Evolutionary conservation across 495 filamentous ascomycete genomes (phyloP), one percentile per base, ranked within the genome.

Genomic region (Cercophora samala): DNA sequence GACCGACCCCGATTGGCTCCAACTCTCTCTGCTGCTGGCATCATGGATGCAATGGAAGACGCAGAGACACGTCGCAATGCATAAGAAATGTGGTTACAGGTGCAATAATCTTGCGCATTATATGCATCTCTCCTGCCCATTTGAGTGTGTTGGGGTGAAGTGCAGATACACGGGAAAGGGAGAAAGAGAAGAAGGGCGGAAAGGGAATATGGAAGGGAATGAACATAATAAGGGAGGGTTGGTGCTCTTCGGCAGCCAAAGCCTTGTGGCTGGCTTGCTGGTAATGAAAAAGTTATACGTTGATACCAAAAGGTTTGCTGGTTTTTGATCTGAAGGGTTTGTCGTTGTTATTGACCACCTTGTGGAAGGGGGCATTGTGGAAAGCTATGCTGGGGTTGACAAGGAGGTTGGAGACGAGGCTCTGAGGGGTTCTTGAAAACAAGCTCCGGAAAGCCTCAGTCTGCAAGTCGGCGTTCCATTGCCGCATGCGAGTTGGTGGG

Each of bases 1-100:
- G 3, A 56, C 4, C 53, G 13, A 56, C 1, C 22, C n/a, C 53
- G 22, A 56, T 56, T 56, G 53, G 53, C n/a, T 13, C 11, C 2
- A 23, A 23, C 8, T 5, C 4, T 8, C 5, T 19, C 23, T 21
- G 2, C 15, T 66, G 8, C 13, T 46, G 52, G 51, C 11, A 24
- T 58, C 53, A 15, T 4, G 52, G 22, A 29, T 56, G 52, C 63
- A 64, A 29, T 18, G 5, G 0, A n/a, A 17, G 24, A 18, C 22
- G 54, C 51, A n/a, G 22, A 23, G 63, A 55, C 63, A 64, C 51
- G 22, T 52, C 32, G 51, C 46, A 37, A 32, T 64, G 52, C 63
- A 58, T 64, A 23, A 6, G 23, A 60, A n/a, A 25, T 26, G 24
- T 21, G 58, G 23, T 37, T n/a, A 17, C 21, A 60, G 58, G 25